Evolutionary conservation across 2,329 filamentous ascomycete species (phyloP).

Genomic region (Cercospora canescens): DNA sequence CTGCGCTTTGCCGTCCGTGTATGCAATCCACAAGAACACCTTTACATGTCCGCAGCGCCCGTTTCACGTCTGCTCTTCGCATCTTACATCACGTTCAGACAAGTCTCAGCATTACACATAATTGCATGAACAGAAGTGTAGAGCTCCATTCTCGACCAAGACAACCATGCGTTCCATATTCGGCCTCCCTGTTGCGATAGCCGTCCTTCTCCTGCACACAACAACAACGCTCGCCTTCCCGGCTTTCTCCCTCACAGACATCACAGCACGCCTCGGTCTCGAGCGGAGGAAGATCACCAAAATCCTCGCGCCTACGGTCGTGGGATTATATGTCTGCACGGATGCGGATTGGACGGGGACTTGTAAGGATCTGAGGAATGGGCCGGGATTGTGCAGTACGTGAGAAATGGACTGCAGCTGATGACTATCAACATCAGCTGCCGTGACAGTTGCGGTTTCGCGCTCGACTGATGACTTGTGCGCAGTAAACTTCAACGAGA

Average conservation of each 20-base stretch:
- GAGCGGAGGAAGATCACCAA: conserved; percentile 14
- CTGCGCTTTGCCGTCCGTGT: background rate
- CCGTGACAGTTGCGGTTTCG: too few species aligned
- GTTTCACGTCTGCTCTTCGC: background rate
- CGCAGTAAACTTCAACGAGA: conserved; percentile 19
- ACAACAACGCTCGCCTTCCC: conserved; percentile 9
- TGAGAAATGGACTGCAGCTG: too few species aligned
- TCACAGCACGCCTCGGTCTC: background rate
- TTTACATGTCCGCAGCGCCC: background rate
- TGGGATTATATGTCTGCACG: conserved; percentile 25
- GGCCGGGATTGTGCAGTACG: conserved; percentile 26
- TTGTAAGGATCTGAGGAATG: conserved; percentile 18
- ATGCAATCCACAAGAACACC: background rate
- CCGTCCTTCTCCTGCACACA: conserved; percentile 6
- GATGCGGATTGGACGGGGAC: conserved; percentile 20
- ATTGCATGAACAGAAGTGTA: background rate
- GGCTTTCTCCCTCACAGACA: background rate
- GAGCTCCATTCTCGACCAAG: background rate
- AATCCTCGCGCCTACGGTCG: conserved; percentile 19
- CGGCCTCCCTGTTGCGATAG: conserved; percentile 6
- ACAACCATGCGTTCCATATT: conserved; percentile 4
- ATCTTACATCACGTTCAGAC: background rate
- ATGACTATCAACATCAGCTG: too few species aligned
- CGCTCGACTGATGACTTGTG: background rate
- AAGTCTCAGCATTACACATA: background rate